phyloP scores from a whole-genome alignment of 129 eudicot genomes.

The Solidago caesia region DNA sequence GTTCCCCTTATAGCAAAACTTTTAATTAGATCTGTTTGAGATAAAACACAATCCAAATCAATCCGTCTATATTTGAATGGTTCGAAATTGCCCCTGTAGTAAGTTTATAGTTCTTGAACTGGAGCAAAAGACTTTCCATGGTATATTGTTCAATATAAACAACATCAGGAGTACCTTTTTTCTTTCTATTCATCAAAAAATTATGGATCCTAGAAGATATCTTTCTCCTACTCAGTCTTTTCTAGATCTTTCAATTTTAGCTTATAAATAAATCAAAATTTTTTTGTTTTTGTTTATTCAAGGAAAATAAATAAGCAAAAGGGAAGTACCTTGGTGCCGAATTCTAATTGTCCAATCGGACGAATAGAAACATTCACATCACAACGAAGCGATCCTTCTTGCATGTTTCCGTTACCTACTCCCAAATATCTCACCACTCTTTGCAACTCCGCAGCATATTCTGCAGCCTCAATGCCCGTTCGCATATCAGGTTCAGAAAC shows the following conservation, averaged over 20 bases:
- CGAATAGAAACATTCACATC: conserved; percentile 95
- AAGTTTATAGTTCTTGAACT: too few relatives aligned
- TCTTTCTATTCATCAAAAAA: background rate
- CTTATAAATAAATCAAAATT: too few relatives aligned
- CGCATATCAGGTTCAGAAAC: conserved; percentile 99
- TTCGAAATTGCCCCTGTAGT: too few relatives aligned
- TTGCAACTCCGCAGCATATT: conserved; percentile 94
- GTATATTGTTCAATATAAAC: too few relatives aligned
- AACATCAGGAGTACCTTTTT: background rate
- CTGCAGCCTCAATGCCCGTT: conserved; percentile 95
- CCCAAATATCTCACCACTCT: conserved; percentile 93
- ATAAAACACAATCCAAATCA: too few relatives aligned
- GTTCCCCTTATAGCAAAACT: too few relatives aligned
- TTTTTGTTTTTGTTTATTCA: background rate
- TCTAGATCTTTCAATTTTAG: background rate
- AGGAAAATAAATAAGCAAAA: background rate
- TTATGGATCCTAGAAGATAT: background rate
- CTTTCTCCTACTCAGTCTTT: background rate
- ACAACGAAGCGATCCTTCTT: conserved; percentile 97
- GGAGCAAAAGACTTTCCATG: too few relatives aligned
- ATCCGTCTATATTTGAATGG: too few relatives aligned
- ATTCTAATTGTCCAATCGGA: conserved; percentile 79
- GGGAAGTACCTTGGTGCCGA: conserved; percentile 81
- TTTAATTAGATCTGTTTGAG: too few relatives aligned
- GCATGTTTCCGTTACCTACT: conserved; percentile 92